These are phyloP conservation scores for Alternaria hordeiaustralica DNA, from an alignment of 2,329 filamentous ascomycete genomes.

Conservation along the genomic window DNA sequence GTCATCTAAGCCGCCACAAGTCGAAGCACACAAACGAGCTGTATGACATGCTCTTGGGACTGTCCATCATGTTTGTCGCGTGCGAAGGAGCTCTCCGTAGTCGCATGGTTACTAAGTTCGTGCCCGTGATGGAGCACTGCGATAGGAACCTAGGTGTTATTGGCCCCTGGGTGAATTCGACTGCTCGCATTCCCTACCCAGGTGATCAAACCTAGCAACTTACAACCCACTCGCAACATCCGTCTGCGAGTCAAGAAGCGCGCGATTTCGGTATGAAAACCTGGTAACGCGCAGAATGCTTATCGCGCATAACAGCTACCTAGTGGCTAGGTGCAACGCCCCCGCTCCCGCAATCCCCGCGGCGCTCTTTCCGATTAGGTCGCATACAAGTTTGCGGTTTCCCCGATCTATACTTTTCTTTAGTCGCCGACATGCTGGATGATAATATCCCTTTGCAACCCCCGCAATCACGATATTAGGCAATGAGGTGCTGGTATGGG, in stretches of 20 bases:
- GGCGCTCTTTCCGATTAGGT: neutral
- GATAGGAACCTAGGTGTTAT: neutral
- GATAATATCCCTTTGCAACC: neutral
- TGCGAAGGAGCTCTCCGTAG: neutral
- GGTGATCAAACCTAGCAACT: neutral
- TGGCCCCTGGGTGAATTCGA: neutral
- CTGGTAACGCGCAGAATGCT: neutral
- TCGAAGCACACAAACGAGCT: neutral
- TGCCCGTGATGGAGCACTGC: neutral
- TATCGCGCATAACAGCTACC: neutral
- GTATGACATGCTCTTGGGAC: neutral
- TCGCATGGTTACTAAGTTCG: rapidly evolving
- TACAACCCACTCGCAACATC: neutral
- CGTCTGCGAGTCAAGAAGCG: neutral
- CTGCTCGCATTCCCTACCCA: neutral
- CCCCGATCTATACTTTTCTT: neutral
- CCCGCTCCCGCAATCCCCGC: neutral
- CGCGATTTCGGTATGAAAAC: neutral
- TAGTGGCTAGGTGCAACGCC: neutral
- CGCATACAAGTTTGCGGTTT: neutral
- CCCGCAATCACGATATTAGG: neutral
- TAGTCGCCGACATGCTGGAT: neutral
- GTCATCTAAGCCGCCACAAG: neutral
- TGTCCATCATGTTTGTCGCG: neutral
- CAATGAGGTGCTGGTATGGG: neutral